phyloP scores from a whole-genome alignment of 176 grass and related monocot species.

The Carex kokanica region DNA sequence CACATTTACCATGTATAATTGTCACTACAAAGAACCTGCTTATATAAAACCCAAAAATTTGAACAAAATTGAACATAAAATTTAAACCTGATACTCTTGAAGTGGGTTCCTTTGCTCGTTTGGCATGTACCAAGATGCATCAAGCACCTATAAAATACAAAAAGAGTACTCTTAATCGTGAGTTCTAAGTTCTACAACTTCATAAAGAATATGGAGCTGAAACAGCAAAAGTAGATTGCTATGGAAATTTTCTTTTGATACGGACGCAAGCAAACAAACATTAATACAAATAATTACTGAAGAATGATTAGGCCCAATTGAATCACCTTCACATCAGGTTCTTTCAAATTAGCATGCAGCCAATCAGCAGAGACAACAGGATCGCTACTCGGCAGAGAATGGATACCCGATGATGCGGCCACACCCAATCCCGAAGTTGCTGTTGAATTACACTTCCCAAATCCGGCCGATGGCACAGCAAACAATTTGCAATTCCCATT shows the following conservation, averaged over 20 bases:
- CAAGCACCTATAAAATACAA: slow-evolving; percentile 55
- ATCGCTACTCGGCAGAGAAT: slow-evolving; percentile 43
- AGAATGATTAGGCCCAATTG: background rate
- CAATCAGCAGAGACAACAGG: slow-evolving; percentile 85
- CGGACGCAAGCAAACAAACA: background rate
- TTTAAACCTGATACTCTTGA: slow-evolving; percentile 86
- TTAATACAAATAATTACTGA: background rate
- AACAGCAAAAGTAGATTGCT: background rate
- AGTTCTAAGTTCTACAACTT: background rate
- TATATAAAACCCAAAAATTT: background rate
- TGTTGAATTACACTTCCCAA: slow-evolving; percentile 47
- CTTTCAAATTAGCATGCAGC: slow-evolving; percentile 79
- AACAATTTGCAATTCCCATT: slow-evolving; percentile 1
- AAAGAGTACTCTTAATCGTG: background rate
- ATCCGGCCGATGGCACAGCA: slow-evolving; percentile 12
- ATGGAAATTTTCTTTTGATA: background rate
- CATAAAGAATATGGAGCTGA: background rate
- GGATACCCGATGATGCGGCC: slow-evolving; percentile 33
- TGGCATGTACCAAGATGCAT: slow-evolving; percentile 99
- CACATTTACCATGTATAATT: background rate
- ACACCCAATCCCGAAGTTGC: slow-evolving; percentile 38
- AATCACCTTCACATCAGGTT: slow-evolving; percentile 78
- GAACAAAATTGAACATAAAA: background rate
- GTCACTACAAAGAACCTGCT: background rate
- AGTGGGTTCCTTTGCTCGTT: slow-evolving; percentile 79